phyloP scores from a whole-genome alignment of 805 yeast genomes.

The Starmerella khaoyaiensis region DNA sequence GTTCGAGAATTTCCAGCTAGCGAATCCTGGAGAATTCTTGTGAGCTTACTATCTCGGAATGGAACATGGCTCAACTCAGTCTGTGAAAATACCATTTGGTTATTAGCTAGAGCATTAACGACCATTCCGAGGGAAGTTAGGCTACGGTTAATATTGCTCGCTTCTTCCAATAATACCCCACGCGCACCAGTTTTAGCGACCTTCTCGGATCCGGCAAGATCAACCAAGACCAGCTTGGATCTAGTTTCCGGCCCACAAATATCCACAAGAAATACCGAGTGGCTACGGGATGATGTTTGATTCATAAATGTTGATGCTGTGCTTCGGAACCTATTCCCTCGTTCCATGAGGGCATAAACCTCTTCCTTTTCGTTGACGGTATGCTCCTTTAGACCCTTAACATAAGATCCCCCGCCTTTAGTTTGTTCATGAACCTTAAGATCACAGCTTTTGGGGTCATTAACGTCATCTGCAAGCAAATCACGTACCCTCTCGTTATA shows the following conservation, averaged over 20 bases:
- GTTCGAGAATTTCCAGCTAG: slow-evolving; percentile 76
- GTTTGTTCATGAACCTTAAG: slow-evolving; percentile 32
- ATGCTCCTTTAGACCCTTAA: slow-evolving; percentile 52
- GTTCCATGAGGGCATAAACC: slow-evolving; percentile 42
- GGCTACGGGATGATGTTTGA: slow-evolving; percentile 62
- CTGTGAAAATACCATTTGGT: slow-evolving; percentile 25
- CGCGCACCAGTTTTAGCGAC: slow-evolving; percentile 64
- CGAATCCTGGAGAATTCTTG: slow-evolving; percentile 65
- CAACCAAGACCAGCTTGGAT: slow-evolving; percentile 61
- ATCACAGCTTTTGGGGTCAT: slow-evolving; percentile 17
- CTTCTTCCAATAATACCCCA: slow-evolving; percentile 66
- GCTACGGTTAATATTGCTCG: slow-evolving; percentile 70
- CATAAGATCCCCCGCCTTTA: slow-evolving; percentile 45
- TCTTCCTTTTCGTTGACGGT: slow-evolving; percentile 49
- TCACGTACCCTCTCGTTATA: slow-evolving; percentile 69
- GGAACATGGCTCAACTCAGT: slow-evolving; percentile 49
- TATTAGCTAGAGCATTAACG: slow-evolving; percentile 63
- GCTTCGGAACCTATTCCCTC: slow-evolving; percentile 45
- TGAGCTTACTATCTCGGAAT: slow-evolving; percentile 64
- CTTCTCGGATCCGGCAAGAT: slow-evolving; percentile 79
- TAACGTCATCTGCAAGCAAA: slow-evolving; percentile 31
- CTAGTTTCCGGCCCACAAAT: slow-evolving; percentile 45
- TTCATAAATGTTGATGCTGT: slow-evolving; percentile 58
- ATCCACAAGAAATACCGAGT: slow-evolving; percentile 60
- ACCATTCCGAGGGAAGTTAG: slow-evolving; percentile 69